These are phyloP conservation scores for Trametes cingulata DNA, from an alignment of 768 basidiomycete genomes.

Conservation along the genomic window DNA sequence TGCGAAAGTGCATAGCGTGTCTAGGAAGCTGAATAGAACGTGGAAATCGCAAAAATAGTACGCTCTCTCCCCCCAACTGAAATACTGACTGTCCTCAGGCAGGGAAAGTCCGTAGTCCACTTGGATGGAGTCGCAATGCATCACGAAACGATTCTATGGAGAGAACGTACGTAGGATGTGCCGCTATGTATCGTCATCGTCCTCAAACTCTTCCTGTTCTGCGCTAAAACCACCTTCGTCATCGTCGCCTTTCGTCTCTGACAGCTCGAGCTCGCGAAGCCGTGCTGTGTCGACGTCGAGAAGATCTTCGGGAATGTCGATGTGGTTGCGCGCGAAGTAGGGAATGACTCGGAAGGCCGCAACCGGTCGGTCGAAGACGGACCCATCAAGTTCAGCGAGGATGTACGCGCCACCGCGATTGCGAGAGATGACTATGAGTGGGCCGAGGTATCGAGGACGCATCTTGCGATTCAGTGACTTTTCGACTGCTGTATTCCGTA, in stretches of 20 bases:
- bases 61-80: too few relatives aligned
- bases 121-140: too few relatives aligned
- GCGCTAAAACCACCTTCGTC: too few relatives aligned
- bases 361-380: constrained; percentile 13
- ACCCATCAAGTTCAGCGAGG: constrained; percentile 30
- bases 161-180: too few relatives aligned
- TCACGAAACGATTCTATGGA: too few relatives aligned
- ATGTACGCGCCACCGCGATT: constrained; percentile 30
- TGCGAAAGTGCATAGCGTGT: too few relatives aligned
- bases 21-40: too few relatives aligned
- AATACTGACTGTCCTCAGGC: too few relatives aligned
- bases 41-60: too few relatives aligned
- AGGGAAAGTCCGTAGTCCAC: too few relatives aligned
- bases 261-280: constrained; percentile 6
- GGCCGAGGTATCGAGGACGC: constrained; percentile 30
- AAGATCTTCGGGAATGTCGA: not conserved
- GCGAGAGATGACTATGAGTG: constrained; percentile 25
- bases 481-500: constrained; percentile 32
- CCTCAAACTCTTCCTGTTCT: too few relatives aligned
- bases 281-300: constrained; percentile 4
- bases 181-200: too few relatives aligned
- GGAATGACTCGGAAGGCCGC: constrained; percentile 29
- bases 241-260: not conserved
- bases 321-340: constrained; percentile 23
- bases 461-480: constrained; percentile 29